These are phyloP conservation scores for Verbena officinalis DNA, from an alignment of 257 asterid genomes.

Conservation along the genomic window DNA sequence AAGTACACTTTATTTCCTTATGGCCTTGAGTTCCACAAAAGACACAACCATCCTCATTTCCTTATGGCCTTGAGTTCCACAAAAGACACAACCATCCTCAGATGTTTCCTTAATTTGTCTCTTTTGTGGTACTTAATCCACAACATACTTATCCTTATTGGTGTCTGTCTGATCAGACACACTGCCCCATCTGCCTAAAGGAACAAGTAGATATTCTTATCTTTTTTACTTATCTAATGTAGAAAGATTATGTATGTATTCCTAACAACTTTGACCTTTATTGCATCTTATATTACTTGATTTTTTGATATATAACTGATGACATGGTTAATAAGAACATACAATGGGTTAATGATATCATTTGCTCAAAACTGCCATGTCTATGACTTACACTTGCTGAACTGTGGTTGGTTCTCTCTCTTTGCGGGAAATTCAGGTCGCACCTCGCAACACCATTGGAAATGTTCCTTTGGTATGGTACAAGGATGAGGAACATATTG, in stretches of 20 bases:
- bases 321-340: neutral
- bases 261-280: conserved; percentile 7
- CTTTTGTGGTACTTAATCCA: no score
- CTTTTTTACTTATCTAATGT: conserved; percentile 18
- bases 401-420: conserved; percentile 12
- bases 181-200: neutral
- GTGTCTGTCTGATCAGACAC: no score
- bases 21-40: no score
- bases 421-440: conserved; percentile 67
- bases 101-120: no score
- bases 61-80: no score
- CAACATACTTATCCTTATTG: no score
- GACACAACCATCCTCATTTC: no score
- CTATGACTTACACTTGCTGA: conserved; percentile 22
- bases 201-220: neutral
- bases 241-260: neutral
- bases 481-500: conserved; percentile 92
- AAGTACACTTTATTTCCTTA: no score
- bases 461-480: conserved; percentile 89
- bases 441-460: conserved; percentile 92
- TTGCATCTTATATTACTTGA: conserved; percentile 13
- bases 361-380: neutral
- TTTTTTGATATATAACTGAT: neutral
- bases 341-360: neutral
- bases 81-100: no score